Evolutionary conservation across 768 basidiomycete genomes (phyloP), one percentile per base, ranked within the genome.

Genomic region (Amanita subjunquillea): DNA sequence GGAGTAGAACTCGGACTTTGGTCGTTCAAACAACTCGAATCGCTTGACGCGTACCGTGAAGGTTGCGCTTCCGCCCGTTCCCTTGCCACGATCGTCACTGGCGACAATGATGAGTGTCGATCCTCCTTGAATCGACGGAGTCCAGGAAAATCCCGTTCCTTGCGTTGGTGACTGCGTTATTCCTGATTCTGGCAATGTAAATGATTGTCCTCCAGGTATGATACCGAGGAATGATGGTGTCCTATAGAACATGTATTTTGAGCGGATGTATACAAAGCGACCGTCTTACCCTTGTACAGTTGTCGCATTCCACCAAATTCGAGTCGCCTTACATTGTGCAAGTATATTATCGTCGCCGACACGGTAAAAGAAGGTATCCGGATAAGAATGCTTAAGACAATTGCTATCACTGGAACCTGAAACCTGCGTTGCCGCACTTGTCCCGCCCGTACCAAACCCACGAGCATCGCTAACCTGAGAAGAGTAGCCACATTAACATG

Each of bases 201-300:
- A 87, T 0, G 87, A 87, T 48, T 85, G 69, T 8, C 88, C 88
- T 1, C 87, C 89, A 1, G 89, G 89, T 32, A 91, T 89, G 40
- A 88, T 71, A 2, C 86, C 85, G 23, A 79, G 69, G 62, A 87
- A 86, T 30, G 63, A 73, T n/a, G 80, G 74, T 1, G 62, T 77
- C 8, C 85, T 85, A 55, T 36, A 6, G 22, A 38, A 25, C 4
- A 10, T 17, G 12, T 7, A 3, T 9, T 54, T 46, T 40, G 39
- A 40, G 43, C 22, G 3, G 8, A 29, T 7, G 41, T 22, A 27
- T 32, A 43, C 12, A n/a, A 40, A 46, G 30, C 13, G 34, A 12
- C 7, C 5, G 30, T 38, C 72, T 53, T 59, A 83, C 82, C 80
- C 82, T 65, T 77, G 65, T 1, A 83, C 76, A 34, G 60, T 30